phyloP scores from a whole-genome alignment of 805 yeast species.

The Starmera quercuum region DNA sequence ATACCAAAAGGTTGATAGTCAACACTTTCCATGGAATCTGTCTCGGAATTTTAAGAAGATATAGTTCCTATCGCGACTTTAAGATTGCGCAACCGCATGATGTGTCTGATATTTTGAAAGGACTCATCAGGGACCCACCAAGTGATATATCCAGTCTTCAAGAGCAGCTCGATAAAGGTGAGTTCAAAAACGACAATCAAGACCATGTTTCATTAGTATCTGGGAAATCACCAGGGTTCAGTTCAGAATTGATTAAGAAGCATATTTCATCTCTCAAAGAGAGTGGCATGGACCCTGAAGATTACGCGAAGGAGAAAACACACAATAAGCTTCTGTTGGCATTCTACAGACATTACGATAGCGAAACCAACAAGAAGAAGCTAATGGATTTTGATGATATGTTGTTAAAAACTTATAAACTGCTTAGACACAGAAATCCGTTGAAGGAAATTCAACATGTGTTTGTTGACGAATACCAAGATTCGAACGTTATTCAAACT shows the following conservation, averaged over 20 bases:
- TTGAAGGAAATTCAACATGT: slow-evolving; percentile 48
- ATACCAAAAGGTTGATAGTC: slow-evolving; percentile 43
- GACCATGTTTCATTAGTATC: not conserved
- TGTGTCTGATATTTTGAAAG: slow-evolving; percentile 35
- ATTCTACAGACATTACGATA: slow-evolving; percentile 49
- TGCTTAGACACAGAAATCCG: slow-evolving; percentile 5
- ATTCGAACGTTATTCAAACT: slow-evolving; percentile 74
- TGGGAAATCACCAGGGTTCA: slow-evolving; percentile 5
- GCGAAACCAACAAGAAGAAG: slow-evolving; percentile 30
- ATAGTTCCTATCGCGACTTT: slow-evolving; percentile 23
- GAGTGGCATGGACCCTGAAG: slow-evolving; percentile 36
- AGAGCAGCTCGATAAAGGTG: slow-evolving; percentile 10
- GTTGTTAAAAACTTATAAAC: slow-evolving; percentile 41
- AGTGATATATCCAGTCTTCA: too few relatives aligned
- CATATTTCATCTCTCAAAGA: slow-evolving; percentile 52
- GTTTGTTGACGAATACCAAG: slow-evolving; percentile 92
- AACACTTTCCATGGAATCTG: slow-evolving; percentile 93
- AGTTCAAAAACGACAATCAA: not conserved
- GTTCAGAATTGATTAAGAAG: slow-evolving; percentile 22
- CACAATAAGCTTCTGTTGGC: slow-evolving; percentile 25
- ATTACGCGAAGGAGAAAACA: slow-evolving; percentile 21
- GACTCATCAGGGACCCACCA: slow-evolving; percentile 24
- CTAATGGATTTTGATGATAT: slow-evolving; percentile 82
- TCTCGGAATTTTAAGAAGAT: slow-evolving; percentile 39
- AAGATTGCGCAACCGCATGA: slow-evolving; percentile 65